Evolutionary conservation across 129 eudicot genomes (phyloP).

Genomic region (Flaveria bidentis): DNA sequence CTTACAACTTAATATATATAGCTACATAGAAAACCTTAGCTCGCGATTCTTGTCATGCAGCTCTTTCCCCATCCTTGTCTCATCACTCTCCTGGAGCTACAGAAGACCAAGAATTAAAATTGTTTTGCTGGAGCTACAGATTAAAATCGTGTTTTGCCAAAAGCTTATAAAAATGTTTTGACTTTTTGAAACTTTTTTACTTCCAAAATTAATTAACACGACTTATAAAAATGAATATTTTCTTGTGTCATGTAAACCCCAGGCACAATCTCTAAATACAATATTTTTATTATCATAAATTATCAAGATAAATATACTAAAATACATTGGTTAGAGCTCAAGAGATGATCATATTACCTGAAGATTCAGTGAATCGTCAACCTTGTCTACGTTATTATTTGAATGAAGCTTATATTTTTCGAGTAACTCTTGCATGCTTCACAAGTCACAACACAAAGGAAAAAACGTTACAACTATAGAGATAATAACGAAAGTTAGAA

Average conservation of each 20-base stretch:
- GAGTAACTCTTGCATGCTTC: conserved; percentile 61
- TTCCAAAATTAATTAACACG: too few species aligned
- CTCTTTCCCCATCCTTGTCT: conserved; percentile 44
- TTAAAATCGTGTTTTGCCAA: too few species aligned
- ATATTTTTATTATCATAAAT: background rate
- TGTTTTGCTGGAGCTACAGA: too few species aligned
- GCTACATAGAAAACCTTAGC: conserved; percentile 37
- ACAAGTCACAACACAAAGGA: conserved; percentile 30
- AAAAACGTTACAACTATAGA: too few species aligned
- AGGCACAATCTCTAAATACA: background rate
- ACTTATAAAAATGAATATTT: background rate
- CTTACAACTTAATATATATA: background rate
- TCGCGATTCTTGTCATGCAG: conserved; percentile 48
- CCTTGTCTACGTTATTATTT: conserved; percentile 35
- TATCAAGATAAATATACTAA: background rate
- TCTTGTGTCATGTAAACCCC: background rate
- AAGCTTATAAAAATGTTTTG: background rate
- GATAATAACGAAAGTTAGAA: too few species aligned
- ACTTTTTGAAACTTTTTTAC: background rate
- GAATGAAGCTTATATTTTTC: conserved; percentile 52
- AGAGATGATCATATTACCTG: conserved; percentile 36
- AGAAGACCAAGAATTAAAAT: background rate
- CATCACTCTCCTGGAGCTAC: conserved; percentile 48
- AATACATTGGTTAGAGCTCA: background rate
- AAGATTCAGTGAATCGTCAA: conserved; percentile 39